These are phyloP conservation scores for Suillus placidus DNA, from an alignment of 768 basidiomycete genomes.

Conservation along the genomic window DNA sequence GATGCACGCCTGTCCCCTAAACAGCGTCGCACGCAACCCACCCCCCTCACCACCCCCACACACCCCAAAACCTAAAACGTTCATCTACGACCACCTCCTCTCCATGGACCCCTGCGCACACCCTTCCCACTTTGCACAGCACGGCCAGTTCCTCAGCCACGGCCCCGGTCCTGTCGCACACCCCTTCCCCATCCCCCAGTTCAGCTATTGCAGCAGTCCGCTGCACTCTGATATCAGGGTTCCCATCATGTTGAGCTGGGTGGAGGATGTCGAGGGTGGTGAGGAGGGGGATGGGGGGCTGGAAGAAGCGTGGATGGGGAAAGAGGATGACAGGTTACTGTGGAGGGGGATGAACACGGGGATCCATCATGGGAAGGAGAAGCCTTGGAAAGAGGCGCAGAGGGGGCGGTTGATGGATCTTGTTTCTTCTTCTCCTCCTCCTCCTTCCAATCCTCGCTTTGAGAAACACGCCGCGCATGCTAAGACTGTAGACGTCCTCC, in stretches of 20 bases:
- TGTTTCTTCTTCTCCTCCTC: conserved; percentile 5
- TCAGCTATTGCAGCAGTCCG: conserved; percentile 48
- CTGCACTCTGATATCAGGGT: conserved; percentile 54
- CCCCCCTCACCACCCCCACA: conserved; percentile 17
- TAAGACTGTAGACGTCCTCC: conserved; percentile 13
- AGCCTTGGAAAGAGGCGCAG: conserved; percentile 52
- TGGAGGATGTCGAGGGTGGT: conserved; percentile 45
- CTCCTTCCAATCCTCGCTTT: neutral
- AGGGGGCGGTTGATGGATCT: conserved; percentile 45
- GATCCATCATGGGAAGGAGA: conserved; percentile 41
- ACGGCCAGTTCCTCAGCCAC: conserved; percentile 51
- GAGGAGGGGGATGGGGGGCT: conserved; percentile 55
- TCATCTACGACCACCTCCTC: conserved; percentile 32
- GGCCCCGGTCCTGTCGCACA: conserved; percentile 46
- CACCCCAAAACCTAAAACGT: conserved; percentile 17
- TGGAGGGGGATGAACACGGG: conserved; percentile 77
- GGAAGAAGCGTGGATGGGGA: conserved; percentile 45
- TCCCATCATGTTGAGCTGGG: conserved; percentile 45
- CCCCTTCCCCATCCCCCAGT: conserved; percentile 44
- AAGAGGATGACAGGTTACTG: conserved; percentile 57
- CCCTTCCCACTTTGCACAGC: conserved; percentile 41
- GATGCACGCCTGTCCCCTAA: conserved; percentile 42
- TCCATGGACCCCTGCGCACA: conserved; percentile 47
- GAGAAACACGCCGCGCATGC: neutral
- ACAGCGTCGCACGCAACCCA: conserved; percentile 37